Evolutionary conservation across 2,329 filamentous ascomycete species (phyloP).

Genomic region (Trichoderma atroviride): DNA sequence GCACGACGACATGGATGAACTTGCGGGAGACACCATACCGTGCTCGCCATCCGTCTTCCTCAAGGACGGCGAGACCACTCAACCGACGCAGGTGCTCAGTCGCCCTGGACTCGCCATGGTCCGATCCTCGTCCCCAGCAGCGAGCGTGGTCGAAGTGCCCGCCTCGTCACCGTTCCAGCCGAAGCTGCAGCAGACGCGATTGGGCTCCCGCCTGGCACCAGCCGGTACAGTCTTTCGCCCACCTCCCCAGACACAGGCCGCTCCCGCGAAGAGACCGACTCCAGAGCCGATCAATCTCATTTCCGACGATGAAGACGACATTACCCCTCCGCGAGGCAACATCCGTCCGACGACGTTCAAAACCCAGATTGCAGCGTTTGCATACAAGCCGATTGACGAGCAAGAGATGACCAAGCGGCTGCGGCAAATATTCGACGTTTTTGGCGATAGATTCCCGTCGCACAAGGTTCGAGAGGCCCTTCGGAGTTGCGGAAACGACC

Average conservation of each 20-base stretch:
- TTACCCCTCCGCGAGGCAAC: conserved; percentile 59
- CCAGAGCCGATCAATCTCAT: conserved; percentile 50
- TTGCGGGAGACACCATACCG: conserved; percentile 50
- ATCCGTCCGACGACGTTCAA: conserved; percentile 63
- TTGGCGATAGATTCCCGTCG: conserved; percentile 38
- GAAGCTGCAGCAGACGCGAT: conserved; percentile 34
- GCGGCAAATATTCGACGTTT: conserved; percentile 43
- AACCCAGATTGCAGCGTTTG: conserved; percentile 43
- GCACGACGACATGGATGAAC: conserved; percentile 47
- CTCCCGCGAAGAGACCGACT: conserved; percentile 41
- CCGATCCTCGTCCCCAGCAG: conserved; percentile 47
- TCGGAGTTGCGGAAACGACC: conserved; percentile 37
- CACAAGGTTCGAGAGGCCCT: conserved; percentile 41
- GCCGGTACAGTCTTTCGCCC: conserved; percentile 71
- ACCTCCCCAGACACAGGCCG: conserved; percentile 39
- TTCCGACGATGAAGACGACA: conserved; percentile 55
- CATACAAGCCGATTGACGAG: conserved; percentile 53
- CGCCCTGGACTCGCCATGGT: conserved; percentile 41
- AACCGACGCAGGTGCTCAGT: conserved; percentile 52
- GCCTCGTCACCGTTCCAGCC: conserved; percentile 78
- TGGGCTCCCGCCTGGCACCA: conserved; percentile 69
- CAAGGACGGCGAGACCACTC: conserved; percentile 42
- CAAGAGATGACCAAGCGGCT: conserved; percentile 41
- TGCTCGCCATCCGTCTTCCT: conserved; percentile 46
- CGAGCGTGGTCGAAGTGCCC: conserved; percentile 70